phyloP scores from a whole-genome alignment of 768 basidiomycete species.

The Sporobolomyces phaffii region DNA sequence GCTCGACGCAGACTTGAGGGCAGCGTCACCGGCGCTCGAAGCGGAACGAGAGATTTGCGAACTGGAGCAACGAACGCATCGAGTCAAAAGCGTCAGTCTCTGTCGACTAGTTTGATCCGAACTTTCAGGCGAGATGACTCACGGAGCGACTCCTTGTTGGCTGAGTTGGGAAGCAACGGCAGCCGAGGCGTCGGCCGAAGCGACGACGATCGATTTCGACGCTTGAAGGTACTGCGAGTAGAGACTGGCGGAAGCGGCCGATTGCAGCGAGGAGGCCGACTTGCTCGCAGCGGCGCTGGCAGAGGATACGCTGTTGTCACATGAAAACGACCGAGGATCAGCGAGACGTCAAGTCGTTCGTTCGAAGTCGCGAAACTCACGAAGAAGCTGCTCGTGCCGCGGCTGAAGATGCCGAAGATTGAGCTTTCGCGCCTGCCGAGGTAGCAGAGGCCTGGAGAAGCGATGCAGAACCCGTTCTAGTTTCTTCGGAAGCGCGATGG shows the following conservation, averaged over 20 bases:
- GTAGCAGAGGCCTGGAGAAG: conserved; percentile 29
- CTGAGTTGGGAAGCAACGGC: conserved; percentile 12
- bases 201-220: conserved; percentile 39
- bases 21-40: conserved; percentile 11
- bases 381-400: conserved; percentile 44
- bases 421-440: conserved; percentile 45
- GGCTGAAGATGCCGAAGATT: conserved; percentile 43
- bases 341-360: no score
- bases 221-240: conserved; percentile 38
- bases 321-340: not conserved
- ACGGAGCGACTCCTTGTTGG: conserved; percentile 16
- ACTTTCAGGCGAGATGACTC: not conserved
- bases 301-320: conserved; percentile 40
- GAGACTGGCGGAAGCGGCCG: conserved; percentile 12
- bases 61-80: conserved; percentile 1
- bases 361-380: no score
- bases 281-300: conserved; percentile 42
- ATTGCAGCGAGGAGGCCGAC: conserved; percentile 34
- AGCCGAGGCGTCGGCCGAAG: conserved; percentile 43
- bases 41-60: conserved; percentile 27
- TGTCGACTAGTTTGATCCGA: not conserved
- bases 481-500: not conserved
- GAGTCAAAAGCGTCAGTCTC: not conserved
- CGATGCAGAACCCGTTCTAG: no score
- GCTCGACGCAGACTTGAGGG: not conserved